phyloP scores from a whole-genome alignment of 305 asterid genomes.

The Withania somnifera region DNA sequence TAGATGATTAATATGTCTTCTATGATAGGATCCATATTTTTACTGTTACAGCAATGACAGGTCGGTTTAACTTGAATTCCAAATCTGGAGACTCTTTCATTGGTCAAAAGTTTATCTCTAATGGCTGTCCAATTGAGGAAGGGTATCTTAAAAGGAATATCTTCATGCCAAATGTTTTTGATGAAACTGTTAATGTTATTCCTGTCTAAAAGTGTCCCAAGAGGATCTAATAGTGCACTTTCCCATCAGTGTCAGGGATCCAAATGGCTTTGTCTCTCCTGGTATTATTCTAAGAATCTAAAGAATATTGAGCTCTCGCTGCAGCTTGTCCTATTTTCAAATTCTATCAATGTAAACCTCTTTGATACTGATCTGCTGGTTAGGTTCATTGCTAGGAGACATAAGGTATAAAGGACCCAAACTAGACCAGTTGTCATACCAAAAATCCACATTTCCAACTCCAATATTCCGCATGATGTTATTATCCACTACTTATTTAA shows the following conservation, averaged over 20 bases:
- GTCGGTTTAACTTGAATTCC: background rate
- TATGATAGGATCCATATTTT: no score
- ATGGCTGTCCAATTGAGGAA: background rate
- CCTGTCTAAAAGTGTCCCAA: no score
- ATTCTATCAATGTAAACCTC: background rate
- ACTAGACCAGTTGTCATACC: background rate
- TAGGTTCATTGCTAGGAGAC: fast-evolving
- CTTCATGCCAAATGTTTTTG: background rate
- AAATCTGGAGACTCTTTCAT: background rate
- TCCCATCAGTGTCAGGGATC: background rate
- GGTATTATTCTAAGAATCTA: background rate
- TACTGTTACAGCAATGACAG: no score
- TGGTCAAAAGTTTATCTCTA: background rate
- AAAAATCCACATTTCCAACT: background rate
- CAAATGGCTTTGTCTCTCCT: background rate
- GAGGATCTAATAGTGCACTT: background rate
- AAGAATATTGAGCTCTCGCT: background rate
- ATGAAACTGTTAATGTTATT: background rate
- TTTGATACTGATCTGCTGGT: background rate
- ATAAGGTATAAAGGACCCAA: background rate
- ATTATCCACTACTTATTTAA: background rate
- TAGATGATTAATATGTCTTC: no score
- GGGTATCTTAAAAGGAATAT: background rate
- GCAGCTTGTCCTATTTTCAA: background rate
- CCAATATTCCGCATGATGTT: background rate